These are phyloP conservation scores for Orbilia javanica DNA, from an alignment of 2,329 filamentous ascomycete species.

Conservation along the genomic window DNA sequence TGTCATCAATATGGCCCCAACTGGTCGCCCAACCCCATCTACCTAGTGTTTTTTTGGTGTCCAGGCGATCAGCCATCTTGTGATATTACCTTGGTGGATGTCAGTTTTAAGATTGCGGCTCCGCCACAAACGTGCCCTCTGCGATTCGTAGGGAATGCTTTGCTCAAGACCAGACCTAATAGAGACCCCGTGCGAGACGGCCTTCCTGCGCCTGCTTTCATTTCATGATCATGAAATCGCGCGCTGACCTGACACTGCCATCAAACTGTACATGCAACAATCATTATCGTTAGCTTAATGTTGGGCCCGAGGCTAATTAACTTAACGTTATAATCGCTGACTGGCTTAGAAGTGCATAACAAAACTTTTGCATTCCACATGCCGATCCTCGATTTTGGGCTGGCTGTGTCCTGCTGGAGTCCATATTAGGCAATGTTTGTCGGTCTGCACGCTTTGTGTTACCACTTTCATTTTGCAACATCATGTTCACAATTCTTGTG, in stretches of 20 bases:
- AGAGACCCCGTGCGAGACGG: not conserved
- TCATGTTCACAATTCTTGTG: not conserved
- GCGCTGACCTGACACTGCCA: not conserved
- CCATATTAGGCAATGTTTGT: slow-evolving; percentile 5
- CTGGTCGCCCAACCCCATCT: too few species aligned
- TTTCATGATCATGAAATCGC: not conserved
- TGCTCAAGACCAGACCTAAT: not conserved
- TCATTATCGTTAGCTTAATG: too few species aligned
- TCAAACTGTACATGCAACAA: not conserved
- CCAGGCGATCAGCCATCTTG: not conserved
- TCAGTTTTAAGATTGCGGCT: slow-evolving; percentile 38
- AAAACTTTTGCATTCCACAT: too few species aligned
- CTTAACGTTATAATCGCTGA: too few species aligned
- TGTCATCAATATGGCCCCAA: slow-evolving; percentile 1
- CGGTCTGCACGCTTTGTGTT: not conserved
- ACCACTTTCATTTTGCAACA: not conserved
- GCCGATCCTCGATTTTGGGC: too few species aligned
- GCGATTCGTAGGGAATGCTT: slow-evolving; percentile 11
- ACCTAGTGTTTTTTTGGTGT: not conserved
- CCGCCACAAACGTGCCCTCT: slow-evolving; percentile 32
- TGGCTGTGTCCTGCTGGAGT: too few species aligned
- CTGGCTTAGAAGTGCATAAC: too few species aligned
- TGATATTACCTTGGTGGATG: not conserved
- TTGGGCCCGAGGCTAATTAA: too few species aligned
- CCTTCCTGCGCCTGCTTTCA: not conserved